Conservation (phyloP, 352 stramenopile species). For the Phytophthora cactorum region DNA sequence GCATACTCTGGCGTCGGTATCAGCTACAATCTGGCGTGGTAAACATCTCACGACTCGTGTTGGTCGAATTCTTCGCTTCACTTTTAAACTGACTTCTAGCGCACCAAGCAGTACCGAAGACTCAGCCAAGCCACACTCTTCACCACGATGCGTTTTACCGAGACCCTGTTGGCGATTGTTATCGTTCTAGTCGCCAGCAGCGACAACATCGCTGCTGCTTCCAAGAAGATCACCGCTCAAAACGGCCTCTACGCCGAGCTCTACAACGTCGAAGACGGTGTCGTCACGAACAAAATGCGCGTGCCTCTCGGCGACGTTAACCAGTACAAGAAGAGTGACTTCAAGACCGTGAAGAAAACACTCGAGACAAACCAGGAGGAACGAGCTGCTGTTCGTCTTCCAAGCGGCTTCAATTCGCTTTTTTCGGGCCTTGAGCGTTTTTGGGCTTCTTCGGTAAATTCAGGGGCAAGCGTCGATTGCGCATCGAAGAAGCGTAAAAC, state of each 20-base stretch:
- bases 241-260: conserved; percentile 19
- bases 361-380: conserved; percentile 10
- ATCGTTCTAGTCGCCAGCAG: conserved; percentile 13
- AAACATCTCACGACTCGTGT: not conserved
- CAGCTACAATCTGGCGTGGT: too few relatives aligned
- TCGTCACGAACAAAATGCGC: conserved; percentile 18
- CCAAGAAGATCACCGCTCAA: conserved; percentile 6
- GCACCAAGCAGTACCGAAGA: not conserved
- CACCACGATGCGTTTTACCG: conserved; percentile 11
- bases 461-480: conserved; percentile 8
- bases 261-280: conserved; percentile 17
- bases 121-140: not conserved
- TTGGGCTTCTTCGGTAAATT: conserved; percentile 5
- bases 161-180: conserved; percentile 5
- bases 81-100: not conserved
- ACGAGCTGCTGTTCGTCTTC: conserved; percentile 10
- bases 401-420: conserved; percentile 6
- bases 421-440: conserved; percentile 6
- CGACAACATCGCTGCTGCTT: conserved; percentile 5
- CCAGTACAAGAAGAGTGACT: conserved; percentile 11
- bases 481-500: conserved; percentile 4
- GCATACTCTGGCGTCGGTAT: not conserved
- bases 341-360: conserved; percentile 12
- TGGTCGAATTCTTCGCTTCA: conserved; percentile 1
- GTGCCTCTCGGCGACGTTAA: conserved; percentile 16